Percentiles rank a stretch among this genome's conserved stretches.
These are phyloP conservation scores for Adenanthera pavonina DNA, from an alignment of 306 rosid species.

Conservation along the genomic window DNA sequence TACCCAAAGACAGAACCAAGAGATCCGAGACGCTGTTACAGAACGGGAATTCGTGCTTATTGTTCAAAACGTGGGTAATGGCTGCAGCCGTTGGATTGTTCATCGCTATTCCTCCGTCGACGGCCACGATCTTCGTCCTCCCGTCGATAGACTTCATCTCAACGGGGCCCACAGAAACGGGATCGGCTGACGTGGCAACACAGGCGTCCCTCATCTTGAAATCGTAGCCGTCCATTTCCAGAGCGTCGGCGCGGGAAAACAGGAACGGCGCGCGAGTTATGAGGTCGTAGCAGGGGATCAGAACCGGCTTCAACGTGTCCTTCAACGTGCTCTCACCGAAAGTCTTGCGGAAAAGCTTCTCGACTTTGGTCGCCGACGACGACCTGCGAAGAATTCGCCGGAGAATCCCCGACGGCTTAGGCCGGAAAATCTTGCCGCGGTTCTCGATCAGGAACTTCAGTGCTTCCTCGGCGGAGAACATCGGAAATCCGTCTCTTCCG, in stretches of 20 bases:
- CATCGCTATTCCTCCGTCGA: constrained; percentile 84
- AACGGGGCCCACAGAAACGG: constrained; percentile 37
- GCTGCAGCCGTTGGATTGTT: constrained; percentile 92
- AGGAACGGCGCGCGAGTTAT: constrained; percentile 84
- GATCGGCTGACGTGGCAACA: constrained; percentile 68
- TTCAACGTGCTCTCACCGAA: constrained; percentile 75
- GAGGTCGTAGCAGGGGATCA: constrained; percentile 95
- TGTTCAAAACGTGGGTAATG: constrained; percentile 88
- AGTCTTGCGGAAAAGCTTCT: constrained; percentile 64
- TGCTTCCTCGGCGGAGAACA: constrained; percentile 79
- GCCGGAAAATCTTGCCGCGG: constrained; percentile 54
- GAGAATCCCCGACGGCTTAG: constrained; percentile 48
- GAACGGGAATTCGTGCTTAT: constrained; percentile 89
- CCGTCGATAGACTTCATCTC: constrained; percentile 69
- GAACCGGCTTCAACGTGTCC: constrained; percentile 84
- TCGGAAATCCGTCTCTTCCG: constrained; percentile 61
- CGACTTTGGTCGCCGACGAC: constrained; percentile 46
- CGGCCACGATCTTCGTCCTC: constrained; percentile 74
- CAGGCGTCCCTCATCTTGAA: constrained; percentile 90
- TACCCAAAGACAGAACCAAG: constrained; percentile 81
- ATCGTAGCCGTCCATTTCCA: constrained; percentile 89
- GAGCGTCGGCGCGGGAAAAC: constrained; percentile 96
- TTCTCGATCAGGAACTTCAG: constrained; percentile 61
- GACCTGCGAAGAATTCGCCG: constrained; percentile 50
- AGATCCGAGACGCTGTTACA: constrained; percentile 79